Percentiles rank a stretch among this genome's conserved stretches.
These are phyloP conservation scores for Maudiozyma turicensis DNA, from an alignment of 805 yeast species.

Conservation along the genomic window DNA sequence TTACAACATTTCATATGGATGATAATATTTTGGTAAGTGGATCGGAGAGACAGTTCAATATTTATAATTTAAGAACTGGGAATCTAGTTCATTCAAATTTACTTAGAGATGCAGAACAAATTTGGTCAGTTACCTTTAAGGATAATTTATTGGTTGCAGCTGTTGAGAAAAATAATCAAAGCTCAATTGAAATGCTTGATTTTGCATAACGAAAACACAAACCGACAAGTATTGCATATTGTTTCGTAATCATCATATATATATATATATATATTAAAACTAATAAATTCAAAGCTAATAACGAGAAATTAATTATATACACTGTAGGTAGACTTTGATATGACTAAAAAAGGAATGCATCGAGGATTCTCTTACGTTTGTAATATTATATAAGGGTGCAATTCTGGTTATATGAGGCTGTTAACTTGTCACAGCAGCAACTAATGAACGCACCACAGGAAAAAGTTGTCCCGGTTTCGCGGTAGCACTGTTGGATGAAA, in stretches of 20 bases:
- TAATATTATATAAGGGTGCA: no score
- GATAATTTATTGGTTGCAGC: constrained; percentile 83
- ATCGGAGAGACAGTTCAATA: constrained; percentile 72
- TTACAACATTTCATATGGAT: constrained; percentile 88
- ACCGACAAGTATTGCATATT: background rate
- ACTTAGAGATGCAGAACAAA: constrained; percentile 68
- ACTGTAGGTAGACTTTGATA: no score
- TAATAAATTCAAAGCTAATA: no score
- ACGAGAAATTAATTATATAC: no score
- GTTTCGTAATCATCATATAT: background rate
- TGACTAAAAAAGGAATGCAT: no score
- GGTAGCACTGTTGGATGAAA: no score
- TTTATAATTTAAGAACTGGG: constrained; percentile 81
- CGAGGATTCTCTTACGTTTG: no score
- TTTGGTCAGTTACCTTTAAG: constrained; percentile 92
- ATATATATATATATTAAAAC: background rate
- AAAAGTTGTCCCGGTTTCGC: no score
- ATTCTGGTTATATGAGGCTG: no score
- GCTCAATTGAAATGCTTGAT: constrained; percentile 78
- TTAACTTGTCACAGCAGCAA: no score
- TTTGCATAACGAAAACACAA: constrained; percentile 34
- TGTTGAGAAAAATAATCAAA: constrained; percentile 60
- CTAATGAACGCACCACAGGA: no score
- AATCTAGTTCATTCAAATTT: constrained; percentile 60
- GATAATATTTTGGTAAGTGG: constrained; percentile 82